A percentile compares a stretch with the other conserved stretches of the same genome.
Evolutionary conservation across 139 green algal species (phyloP).

Genomic region (Micractinium sp.): DNA sequence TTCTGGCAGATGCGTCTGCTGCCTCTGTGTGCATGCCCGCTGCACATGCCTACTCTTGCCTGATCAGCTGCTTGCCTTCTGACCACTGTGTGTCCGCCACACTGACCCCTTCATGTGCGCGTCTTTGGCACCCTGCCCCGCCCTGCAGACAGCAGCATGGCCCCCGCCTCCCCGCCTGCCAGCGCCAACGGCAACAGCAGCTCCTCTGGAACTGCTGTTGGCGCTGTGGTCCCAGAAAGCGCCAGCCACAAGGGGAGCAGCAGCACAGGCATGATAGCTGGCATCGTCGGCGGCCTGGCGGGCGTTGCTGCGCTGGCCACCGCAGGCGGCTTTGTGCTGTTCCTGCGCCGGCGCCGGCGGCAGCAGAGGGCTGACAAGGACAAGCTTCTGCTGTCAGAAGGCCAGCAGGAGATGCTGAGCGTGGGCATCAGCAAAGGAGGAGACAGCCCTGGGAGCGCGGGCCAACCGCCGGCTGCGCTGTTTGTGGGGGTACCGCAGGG

Average conservation of each 20-base stretch:
- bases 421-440: not conserved
- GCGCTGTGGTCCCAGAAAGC: not conserved
- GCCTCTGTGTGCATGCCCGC: too few relatives aligned
- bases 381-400: not conserved
- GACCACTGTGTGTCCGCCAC: too few relatives aligned
- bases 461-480: not conserved
- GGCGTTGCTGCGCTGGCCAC: not conserved
- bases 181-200: not conserved
- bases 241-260: constrained; percentile 5
- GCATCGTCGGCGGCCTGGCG: constrained; percentile 26
- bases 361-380: not conserved
- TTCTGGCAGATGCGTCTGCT: not conserved
- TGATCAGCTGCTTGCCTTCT: not conserved
- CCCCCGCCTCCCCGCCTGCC: not conserved
- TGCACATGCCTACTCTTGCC: too few relatives aligned
- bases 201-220: not conserved
- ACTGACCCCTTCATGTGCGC: too few relatives aligned
- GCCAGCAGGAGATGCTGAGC: not conserved
- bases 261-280: constrained; percentile 29
- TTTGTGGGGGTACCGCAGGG: not conserved
- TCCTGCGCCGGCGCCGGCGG: not conserved
- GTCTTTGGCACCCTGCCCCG: not conserved
- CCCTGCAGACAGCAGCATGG: not conserved
- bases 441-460: not conserved
- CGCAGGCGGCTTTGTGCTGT: constrained; percentile 9